Evolutionary conservation across 2,329 filamentous ascomycete species (phyloP).

Genomic region (Penicillium sumatraense): DNA sequence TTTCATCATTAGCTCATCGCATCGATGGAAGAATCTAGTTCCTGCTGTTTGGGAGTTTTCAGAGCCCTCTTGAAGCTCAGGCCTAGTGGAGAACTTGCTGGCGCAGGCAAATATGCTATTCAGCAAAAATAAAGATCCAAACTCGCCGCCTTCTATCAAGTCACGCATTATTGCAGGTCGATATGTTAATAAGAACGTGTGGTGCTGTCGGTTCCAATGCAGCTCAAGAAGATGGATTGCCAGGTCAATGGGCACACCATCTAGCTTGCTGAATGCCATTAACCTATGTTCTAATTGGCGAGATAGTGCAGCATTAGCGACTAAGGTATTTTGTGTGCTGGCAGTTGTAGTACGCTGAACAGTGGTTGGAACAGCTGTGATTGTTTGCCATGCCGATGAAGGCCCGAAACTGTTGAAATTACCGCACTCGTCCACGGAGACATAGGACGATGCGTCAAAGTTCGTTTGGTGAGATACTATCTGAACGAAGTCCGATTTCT

Average conservation of each 20-base stretch:
- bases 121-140: constrained; percentile 44
- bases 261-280: neutral
- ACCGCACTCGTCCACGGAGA: neutral
- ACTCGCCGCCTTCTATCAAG: constrained; percentile 39
- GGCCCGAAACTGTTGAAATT: constrained; percentile 3
- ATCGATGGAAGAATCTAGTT: constrained; percentile 44
- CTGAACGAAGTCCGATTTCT: neutral
- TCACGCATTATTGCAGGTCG: constrained; percentile 45
- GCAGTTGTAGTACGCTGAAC: neutral
- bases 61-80: constrained; percentile 39
- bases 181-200: constrained; percentile 45
- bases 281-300: neutral
- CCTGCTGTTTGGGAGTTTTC: constrained; percentile 42
- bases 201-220: constrained; percentile 48
- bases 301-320: neutral
- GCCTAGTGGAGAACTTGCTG: constrained; percentile 45
- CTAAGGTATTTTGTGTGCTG: neutral
- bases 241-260: constrained; percentile 24
- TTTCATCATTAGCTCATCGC: constrained; percentile 41
- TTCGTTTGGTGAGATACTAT: neutral
- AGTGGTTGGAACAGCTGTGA: neutral
- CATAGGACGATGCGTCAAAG: neutral
- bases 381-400: constrained; percentile 2
- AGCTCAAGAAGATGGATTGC: constrained; percentile 44
- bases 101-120: constrained; percentile 50